Conservation (phyloP, 768 basidiomycete genomes). For the Pulveroboletus ravenelii region DNA sequence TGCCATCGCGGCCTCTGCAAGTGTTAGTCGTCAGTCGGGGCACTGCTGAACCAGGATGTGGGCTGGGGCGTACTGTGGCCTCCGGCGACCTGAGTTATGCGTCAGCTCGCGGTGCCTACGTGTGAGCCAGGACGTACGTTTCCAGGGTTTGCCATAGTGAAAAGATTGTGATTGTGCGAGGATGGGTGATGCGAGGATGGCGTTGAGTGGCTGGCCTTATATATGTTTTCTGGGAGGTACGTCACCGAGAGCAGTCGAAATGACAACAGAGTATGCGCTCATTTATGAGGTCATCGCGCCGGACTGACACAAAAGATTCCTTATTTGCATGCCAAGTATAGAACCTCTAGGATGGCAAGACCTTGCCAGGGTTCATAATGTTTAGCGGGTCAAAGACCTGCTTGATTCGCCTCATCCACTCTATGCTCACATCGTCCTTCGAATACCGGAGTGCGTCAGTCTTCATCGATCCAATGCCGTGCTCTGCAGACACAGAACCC, state of each 20-base stretch:
- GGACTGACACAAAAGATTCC: no score
- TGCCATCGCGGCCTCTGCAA: constrained; percentile 21
- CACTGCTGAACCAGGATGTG: background rate
- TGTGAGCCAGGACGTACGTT: constrained; percentile 11
- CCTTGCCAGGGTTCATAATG: constrained; percentile 92
- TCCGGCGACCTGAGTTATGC: constrained; percentile 9
- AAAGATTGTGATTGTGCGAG: background rate
- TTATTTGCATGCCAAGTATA: no score
- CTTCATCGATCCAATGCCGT: constrained; percentile 96
- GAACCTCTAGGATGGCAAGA: constrained; percentile 35
- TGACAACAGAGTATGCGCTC: constrained; percentile 1
- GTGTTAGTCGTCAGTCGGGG: background rate
- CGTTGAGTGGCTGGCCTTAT: background rate
- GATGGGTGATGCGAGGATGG: background rate
- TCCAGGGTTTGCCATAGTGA: constrained; percentile 14
- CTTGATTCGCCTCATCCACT: constrained; percentile 89
- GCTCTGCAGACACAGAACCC: constrained; percentile 95
- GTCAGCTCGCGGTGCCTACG: background rate
- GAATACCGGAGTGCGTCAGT: constrained; percentile 85
- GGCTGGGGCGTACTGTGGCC: constrained; percentile 8
- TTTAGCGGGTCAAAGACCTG: constrained; percentile 82
- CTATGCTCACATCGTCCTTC: constrained; percentile 74
- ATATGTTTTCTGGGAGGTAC: constrained; percentile 10
- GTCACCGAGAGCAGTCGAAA: constrained; percentile 3
- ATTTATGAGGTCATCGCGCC: constrained; percentile 3